Percentiles rank a stretch among this genome's conserved stretches.
Evolutionary conservation across 1,284 basidiomycete species (phyloP).

Genomic region (Sporisorium iseilematis-ciliati): DNA sequence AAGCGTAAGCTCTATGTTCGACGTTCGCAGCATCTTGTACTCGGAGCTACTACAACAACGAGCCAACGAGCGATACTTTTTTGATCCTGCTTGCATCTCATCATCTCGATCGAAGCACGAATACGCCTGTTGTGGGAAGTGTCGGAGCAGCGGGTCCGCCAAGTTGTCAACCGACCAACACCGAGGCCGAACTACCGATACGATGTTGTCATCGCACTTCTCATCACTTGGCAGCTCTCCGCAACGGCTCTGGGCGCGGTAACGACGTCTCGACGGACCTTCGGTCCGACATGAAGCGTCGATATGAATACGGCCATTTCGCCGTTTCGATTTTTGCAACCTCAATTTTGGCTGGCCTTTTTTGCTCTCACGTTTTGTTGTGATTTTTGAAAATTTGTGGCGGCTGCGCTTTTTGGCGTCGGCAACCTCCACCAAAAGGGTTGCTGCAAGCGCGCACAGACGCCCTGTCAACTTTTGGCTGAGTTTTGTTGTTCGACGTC

Average conservation of each 20-base stretch:
- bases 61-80: too few species aligned
- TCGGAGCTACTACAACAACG: too few species aligned
- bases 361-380: background rate
- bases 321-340: background rate
- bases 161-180: background rate
- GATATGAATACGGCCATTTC: background rate
- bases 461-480: background rate
- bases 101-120: too few species aligned
- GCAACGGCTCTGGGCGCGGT: background rate
- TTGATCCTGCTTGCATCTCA: too few species aligned
- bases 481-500: background rate
- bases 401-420: background rate
- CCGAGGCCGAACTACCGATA: background rate
- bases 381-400: too few species aligned
- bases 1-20: too few species aligned
- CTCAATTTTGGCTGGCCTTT: background rate
- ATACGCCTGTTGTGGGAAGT: background rate
- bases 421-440: constrained; percentile 2
- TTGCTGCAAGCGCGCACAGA: constrained; percentile 4
- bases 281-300: background rate
- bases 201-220: background rate
- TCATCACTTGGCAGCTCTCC: background rate
- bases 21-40: too few species aligned
- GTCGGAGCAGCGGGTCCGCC: background rate
- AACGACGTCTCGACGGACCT: background rate